Evolutionary conservation across 2,329 filamentous ascomycete genomes (phyloP), one percentile per base, ranked within the genome.

Genomic region (Xylariaceae sp.): DNA sequence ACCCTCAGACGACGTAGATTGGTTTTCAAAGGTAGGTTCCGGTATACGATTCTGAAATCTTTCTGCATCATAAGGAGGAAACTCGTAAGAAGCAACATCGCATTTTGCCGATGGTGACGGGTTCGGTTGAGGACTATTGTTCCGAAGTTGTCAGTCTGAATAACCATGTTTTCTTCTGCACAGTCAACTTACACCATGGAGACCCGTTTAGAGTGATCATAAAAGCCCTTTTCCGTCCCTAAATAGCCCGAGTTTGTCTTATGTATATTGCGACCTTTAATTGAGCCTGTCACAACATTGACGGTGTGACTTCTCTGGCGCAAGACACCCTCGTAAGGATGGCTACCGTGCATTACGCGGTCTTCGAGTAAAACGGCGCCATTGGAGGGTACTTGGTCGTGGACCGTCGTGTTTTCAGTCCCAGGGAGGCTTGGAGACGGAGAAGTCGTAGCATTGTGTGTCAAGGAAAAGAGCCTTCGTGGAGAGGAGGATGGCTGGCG

Each of bases 21-120:
- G 69, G 23, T 73, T 67, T 56, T 76, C 73, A 34, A 72, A 62
- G 4, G 65, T 57, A 4, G 70, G 64, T 13, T 74, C 72, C 60
- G 76, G 75, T 13, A 69, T 69, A 35, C 77, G 66, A 55, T 76
- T 76, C 45, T 79, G 66, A 7, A 80, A 64, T 5, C 76, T 73
- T 62, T 76, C 73, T n/a, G 76, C 74, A 64, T 78, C 77, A 66
- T 80, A 80, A 30, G 42, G n/a, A 45, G 42, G 42, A 6, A 45
- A 45, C 42, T 45, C 42, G 42, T 45, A 45, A n/a, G 77, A 77
- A 34, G 70, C 70, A 54, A 75, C 60, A 58, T 79, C 74, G 67
- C 79, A 77, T 58, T 75, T 76, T 64, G 74, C 74, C 4, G 77
- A 67, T 51, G 73, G 75, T 45, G 72, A 71, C 23, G 67, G 66